Percentiles rank a stretch among this genome's conserved stretches.
Evolutionary conservation across 176 grass and related monocot genomes (phyloP).

Genomic region (Lolium perenne): DNA sequence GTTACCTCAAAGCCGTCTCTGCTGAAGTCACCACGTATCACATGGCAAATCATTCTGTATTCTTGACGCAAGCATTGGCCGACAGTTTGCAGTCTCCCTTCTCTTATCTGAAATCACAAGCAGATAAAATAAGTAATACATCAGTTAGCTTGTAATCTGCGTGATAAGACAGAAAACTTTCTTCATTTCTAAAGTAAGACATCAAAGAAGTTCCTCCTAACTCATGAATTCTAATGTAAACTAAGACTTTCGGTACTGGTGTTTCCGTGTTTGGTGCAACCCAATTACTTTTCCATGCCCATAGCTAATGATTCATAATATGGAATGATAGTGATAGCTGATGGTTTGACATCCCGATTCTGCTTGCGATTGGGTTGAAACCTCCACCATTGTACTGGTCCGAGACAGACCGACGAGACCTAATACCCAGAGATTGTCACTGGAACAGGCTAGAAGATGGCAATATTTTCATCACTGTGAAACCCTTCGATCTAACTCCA

Average conservation of each 20-base stretch:
- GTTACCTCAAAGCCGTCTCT: conserved; percentile 91
- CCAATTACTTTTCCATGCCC: conserved; percentile 25
- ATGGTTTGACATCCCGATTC: too few relatives aligned
- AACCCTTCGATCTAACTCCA: background rate
- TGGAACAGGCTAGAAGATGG: conserved; percentile 26
- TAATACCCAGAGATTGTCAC: conserved; percentile 7
- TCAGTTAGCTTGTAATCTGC: background rate
- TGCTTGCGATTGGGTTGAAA: too few relatives aligned
- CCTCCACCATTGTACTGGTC: background rate
- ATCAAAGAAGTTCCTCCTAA: background rate
- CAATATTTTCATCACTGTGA: background rate
- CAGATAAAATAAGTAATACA: conserved; percentile 9
- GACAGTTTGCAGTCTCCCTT: conserved; percentile 74
- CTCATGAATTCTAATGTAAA: background rate
- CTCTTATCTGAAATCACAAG: conserved; percentile 72
- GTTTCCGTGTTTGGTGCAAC: background rate
- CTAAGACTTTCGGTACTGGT: background rate
- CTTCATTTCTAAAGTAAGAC: background rate
- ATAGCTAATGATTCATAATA: conserved; percentile 2
- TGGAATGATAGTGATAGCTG: conserved; percentile 20
- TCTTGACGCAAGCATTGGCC: conserved; percentile 85
- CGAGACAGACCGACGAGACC: background rate
- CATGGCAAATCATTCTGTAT: conserved; percentile 92
- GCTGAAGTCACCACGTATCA: conserved; percentile 88
- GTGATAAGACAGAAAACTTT: conserved; percentile 1